phyloP scores from a whole-genome alignment of 345 rosid species.

The Heritiera littoralis region DNA sequence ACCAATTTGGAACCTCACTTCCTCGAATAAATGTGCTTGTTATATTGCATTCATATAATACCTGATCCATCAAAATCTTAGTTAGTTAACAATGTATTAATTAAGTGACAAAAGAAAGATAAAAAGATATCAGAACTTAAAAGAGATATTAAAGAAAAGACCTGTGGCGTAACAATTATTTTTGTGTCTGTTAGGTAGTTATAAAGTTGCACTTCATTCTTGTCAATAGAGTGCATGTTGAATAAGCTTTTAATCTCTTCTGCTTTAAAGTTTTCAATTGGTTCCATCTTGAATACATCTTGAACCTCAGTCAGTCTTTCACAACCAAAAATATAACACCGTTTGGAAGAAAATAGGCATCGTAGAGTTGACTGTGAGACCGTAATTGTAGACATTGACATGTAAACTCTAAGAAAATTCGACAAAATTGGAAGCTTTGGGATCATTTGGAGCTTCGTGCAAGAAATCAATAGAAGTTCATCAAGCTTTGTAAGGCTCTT shows the following conservation, averaged over 20 bases:
- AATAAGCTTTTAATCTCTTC: neutral
- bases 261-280: constrained; percentile 10
- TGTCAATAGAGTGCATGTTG: neutral
- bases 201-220: neutral
- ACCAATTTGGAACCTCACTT: constrained; percentile 9
- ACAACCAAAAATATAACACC: constrained; percentile 14
- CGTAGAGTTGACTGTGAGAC: neutral
- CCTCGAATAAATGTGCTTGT: constrained; percentile 27
- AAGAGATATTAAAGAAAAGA: neutral
- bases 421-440: constrained; percentile 14
- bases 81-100: neutral
- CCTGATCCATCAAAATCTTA: constrained; percentile 12
- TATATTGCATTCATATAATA: constrained; percentile 26
- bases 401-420: no score
- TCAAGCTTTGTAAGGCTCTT: constrained; percentile 10
- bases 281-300: constrained; percentile 24
- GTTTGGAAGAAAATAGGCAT: neutral
- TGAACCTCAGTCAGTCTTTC: constrained; percentile 17
- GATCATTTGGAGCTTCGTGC: constrained; percentile 4
- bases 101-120: neutral
- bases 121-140: neutral
- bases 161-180: constrained; percentile 21
- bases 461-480: constrained; percentile 9
- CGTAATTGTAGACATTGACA: neutral
- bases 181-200: constrained; percentile 2